Evolutionary conservation across 495 filamentous ascomycete species (phyloP).

Genomic region (Neurospora sp.): DNA sequence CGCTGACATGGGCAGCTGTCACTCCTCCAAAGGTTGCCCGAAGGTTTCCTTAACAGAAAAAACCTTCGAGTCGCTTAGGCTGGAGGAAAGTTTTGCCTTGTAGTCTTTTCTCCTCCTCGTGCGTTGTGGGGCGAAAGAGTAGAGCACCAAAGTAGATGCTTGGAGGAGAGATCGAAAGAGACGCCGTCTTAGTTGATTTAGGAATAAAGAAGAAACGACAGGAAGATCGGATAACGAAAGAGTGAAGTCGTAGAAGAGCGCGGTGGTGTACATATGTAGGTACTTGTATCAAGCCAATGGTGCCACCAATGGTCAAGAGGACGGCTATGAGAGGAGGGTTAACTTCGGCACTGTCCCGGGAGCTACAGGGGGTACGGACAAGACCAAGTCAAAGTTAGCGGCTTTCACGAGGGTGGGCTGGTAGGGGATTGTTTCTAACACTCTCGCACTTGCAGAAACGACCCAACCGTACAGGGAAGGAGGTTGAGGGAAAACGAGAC

Average conservation of each 20-base stretch:
- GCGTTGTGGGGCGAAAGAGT: background rate
- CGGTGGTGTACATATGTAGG: slow-evolving; percentile 32
- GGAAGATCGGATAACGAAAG: slow-evolving; percentile 31
- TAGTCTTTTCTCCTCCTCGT: background rate
- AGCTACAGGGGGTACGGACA: slow-evolving; percentile 28
- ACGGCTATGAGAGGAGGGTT: slow-evolving; percentile 33
- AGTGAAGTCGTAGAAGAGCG: slow-evolving; percentile 17
- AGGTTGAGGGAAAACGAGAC: slow-evolving; percentile 36
- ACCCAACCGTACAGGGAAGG: slow-evolving; percentile 46
- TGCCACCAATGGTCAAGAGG: slow-evolving; percentile 32
- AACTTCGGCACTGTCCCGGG: slow-evolving; percentile 36
- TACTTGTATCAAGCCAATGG: slow-evolving; percentile 41
- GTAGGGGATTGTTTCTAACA: slow-evolving; percentile 30
- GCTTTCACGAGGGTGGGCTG: slow-evolving; percentile 29
- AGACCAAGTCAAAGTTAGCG: slow-evolving; percentile 35
- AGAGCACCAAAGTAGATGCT: background rate
- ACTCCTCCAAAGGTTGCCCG: slow-evolving; percentile 15
- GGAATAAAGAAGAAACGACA: slow-evolving; percentile 9
- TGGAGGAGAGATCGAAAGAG: background rate
- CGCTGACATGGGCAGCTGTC: slow-evolving; percentile 42
- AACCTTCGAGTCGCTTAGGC: background rate
- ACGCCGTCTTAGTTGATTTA: background rate
- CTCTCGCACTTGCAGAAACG: slow-evolving; percentile 36
- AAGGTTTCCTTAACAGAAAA: slow-evolving; percentile 10
- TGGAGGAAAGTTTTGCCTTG: background rate